Percentiles rank a stretch among this genome's conserved stretches.
Conservation (phyloP, 352 stramenopile species). For the Globisporangium paroecandrum region DNA sequence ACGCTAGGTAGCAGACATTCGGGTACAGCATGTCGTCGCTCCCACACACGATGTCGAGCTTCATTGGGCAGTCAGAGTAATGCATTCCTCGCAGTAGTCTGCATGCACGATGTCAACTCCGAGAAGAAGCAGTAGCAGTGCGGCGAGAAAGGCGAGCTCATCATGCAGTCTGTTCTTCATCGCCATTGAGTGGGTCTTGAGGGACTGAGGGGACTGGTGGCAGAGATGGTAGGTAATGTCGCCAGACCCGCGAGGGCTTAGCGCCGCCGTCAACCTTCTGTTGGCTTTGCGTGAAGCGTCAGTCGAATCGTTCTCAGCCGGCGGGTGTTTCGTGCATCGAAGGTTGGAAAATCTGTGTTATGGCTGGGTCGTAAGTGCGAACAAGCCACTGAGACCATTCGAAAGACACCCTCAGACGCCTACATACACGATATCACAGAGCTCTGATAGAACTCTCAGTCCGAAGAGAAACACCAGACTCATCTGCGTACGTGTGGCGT, state of each 20-base stretch:
- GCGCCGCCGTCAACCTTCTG: too few species aligned
- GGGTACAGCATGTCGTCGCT: constrained; percentile 15
- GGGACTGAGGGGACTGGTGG: too few species aligned
- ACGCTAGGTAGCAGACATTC: constrained; percentile 16
- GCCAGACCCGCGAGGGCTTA: neutral
- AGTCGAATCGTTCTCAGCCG: neutral
- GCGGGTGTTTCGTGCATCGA: neutral
- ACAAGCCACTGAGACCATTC: neutral
- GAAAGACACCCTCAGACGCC: too few species aligned
- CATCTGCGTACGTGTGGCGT: too few species aligned
- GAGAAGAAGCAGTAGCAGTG: neutral
- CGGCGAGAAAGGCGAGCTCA: neutral
- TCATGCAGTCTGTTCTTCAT: neutral
- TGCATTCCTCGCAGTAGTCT: neutral
- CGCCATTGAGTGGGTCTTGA: too few species aligned
- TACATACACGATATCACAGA: too few species aligned
- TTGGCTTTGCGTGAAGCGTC: neutral
- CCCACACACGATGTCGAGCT: constrained; percentile 17
- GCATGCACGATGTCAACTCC: neutral
- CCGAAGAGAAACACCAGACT: too few species aligned
- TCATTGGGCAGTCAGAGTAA: neutral
- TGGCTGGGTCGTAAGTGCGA: neutral
- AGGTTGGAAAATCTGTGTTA: neutral
- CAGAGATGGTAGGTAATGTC: too few species aligned
- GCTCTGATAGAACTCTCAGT: too few species aligned